These are phyloP conservation scores for Dendryphion nanum DNA, from an alignment of 2,329 filamentous ascomycete species.

Conservation along the genomic window DNA sequence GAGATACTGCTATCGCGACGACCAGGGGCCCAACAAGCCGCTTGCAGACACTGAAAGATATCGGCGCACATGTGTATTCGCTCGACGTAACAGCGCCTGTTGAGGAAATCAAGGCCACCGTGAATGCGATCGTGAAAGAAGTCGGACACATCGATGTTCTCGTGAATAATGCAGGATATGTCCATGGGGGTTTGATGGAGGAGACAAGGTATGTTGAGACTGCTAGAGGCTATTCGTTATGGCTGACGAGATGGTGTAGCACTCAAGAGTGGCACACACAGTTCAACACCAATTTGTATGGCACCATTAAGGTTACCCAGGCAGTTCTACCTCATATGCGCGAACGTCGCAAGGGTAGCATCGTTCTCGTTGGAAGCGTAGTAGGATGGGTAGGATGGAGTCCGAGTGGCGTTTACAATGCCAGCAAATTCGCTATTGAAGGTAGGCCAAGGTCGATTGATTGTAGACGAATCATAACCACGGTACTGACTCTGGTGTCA, in stretches of 20 bases:
- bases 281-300: conserved; percentile 44
- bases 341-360: conserved; percentile 27
- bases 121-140: conserved; percentile 31
- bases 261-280: too few relatives aligned
- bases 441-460: conserved; percentile 1
- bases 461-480: too few relatives aligned
- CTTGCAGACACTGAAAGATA: conserved; percentile 43
- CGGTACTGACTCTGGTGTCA: too few relatives aligned
- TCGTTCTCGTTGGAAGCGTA: conserved; percentile 38
- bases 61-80: conserved; percentile 44
- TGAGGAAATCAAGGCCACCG: conserved; percentile 33
- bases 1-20: conserved; percentile 53
- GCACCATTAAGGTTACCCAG: conserved; percentile 36
- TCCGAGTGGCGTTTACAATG: conserved; percentile 21
- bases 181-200: conserved; percentile 13
- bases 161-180: conserved; percentile 21
- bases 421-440: conserved; percentile 10
- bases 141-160: conserved; percentile 26
- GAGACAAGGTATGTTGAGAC: conserved; percentile 11
- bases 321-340: conserved; percentile 42
- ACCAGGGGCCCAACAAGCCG: conserved; percentile 40
- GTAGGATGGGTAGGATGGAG: conserved; percentile 12
- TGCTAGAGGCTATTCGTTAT: neutral
- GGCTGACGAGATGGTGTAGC: neutral
- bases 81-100: conserved; percentile 50